phyloP scores from a whole-genome alignment of 176 grass and related monocot genomes.

The Oryza officinalis region DNA sequence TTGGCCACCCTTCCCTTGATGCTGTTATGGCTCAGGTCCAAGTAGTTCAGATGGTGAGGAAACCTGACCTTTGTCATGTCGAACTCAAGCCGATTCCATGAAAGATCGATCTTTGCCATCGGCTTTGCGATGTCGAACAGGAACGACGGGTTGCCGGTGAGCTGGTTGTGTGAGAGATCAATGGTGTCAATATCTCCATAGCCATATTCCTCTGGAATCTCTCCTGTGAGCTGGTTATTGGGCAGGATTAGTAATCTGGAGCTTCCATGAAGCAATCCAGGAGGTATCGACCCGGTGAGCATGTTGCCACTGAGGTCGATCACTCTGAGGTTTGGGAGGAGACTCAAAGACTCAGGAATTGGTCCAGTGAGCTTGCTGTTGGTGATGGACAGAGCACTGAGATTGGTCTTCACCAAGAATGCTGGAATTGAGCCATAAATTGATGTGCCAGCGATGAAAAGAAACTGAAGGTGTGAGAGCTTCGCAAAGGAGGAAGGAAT shows the following conservation, averaged over 20 bases:
- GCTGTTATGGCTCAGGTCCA: conserved; percentile 65
- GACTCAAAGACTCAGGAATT: conserved; percentile 39
- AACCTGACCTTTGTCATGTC: conserved; percentile 50
- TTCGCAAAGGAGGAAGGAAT: conserved; percentile 49
- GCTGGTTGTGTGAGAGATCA: conserved; percentile 53
- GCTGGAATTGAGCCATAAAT: conserved; percentile 44
- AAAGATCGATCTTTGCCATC: conserved; percentile 48
- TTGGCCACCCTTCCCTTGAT: conserved; percentile 50
- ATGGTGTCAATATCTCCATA: conserved; percentile 34
- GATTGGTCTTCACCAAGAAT: conserved; percentile 37
- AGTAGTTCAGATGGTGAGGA: conserved; percentile 36
- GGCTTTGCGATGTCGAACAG: conserved; percentile 44
- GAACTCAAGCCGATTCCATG: conserved; percentile 58
- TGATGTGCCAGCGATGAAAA: conserved; percentile 41
- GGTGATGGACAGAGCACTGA: conserved; percentile 48
- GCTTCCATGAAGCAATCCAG: conserved; percentile 45
- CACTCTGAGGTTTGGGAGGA: conserved; percentile 42
- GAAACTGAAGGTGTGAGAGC: conserved; percentile 31
- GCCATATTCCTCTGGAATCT: conserved; percentile 38
- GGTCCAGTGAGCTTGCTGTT: conserved; percentile 49
- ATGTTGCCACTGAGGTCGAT: conserved; percentile 51
- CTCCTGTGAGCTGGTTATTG: conserved; percentile 45
- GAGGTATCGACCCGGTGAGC: conserved; percentile 53
- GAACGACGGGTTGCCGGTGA: conserved; percentile 46
- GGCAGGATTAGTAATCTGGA: conserved; percentile 48